Evolutionary conservation across 768 basidiomycete genomes (phyloP), one percentile per base, ranked within the genome.

Genomic region (Macrolepiota fuliginosa): DNA sequence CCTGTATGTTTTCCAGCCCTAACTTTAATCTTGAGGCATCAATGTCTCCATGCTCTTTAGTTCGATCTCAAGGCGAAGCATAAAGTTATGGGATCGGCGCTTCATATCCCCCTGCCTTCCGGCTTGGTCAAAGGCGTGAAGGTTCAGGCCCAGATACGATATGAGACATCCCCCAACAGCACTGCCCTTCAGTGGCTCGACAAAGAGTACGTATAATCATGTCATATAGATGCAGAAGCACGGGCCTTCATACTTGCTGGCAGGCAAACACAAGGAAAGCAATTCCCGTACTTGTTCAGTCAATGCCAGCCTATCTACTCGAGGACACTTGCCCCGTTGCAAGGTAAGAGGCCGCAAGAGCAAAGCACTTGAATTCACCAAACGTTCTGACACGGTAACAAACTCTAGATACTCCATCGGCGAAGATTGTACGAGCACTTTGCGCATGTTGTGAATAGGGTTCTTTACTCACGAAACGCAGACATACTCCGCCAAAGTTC

Each of bases 271-370:
- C 91, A 92, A 62, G 93, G 93, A 7, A 93, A 93, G 65, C 76
- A 77, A 19, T 90, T 91, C 70, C 89, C 92, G 0, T 97, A 90
- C 74, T 73, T 98, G 15, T 98, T 95, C 77, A 94, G 92, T 62
- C 96, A 97, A 68, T 92, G 90, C 68, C 94, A 97, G 65, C 92
- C 96, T 2, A 96, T 95, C 66, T 89, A 96, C 69, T 91, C 91
- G 2, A 85, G 95, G 29, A 82, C 88, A 2, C 73, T 96, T 45
- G 82, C 84, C 0, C 95, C 94, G 2, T 69, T 93, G 61, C 94
- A 96, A 82, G 90, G 90, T 85, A 45, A 32, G 61, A 39, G 54
- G 4, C 5, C 5, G 13, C 22, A 3, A 3, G 7, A 32, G 3
- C 7, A 32, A 7, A 7, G 7, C 57, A 22, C 22, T 32, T 53